phyloP scores from a whole-genome alignment of 2,329 filamentous ascomycete species.

The Didymella glomerata region DNA sequence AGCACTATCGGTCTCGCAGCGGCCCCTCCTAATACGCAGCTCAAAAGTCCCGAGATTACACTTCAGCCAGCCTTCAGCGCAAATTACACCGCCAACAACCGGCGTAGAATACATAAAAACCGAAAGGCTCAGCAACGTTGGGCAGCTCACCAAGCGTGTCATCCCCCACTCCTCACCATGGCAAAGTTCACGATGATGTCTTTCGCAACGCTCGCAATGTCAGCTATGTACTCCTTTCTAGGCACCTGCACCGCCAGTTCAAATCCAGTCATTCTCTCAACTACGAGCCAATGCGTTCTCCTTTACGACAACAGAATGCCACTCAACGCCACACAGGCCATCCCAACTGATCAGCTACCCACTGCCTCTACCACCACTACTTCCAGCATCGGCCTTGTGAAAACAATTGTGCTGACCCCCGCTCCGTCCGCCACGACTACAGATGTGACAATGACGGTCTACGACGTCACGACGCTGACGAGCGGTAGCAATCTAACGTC shows the following conservation, averaged over 20 bases:
- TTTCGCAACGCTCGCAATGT: neutral
- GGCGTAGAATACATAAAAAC: neutral
- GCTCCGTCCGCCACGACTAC: neutral
- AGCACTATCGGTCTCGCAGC: neutral
- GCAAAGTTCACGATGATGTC: neutral
- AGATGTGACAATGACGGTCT: neutral
- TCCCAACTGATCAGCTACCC: neutral
- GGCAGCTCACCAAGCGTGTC: neutral
- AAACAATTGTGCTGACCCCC: conserved; percentile 1
- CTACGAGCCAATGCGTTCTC: neutral
- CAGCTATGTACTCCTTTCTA: neutral
- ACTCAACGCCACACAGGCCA: neutral
- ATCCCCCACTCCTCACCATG: neutral
- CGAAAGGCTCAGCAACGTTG: neutral
- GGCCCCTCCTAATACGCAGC: neutral
- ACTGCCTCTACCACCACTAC: neutral
- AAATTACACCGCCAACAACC: neutral
- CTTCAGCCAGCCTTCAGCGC: conserved; percentile 1
- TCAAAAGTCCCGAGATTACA: too few relatives aligned
- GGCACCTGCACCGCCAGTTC: neutral
- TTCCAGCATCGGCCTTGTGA: neutral
- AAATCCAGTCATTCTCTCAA: neutral
- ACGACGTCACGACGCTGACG: neutral
- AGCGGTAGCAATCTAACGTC: neutral
- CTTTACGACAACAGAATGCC: neutral